These are phyloP conservation scores for Metschnikowia borealis DNA, from an alignment of 805 yeast species.

Conservation along the genomic window DNA sequence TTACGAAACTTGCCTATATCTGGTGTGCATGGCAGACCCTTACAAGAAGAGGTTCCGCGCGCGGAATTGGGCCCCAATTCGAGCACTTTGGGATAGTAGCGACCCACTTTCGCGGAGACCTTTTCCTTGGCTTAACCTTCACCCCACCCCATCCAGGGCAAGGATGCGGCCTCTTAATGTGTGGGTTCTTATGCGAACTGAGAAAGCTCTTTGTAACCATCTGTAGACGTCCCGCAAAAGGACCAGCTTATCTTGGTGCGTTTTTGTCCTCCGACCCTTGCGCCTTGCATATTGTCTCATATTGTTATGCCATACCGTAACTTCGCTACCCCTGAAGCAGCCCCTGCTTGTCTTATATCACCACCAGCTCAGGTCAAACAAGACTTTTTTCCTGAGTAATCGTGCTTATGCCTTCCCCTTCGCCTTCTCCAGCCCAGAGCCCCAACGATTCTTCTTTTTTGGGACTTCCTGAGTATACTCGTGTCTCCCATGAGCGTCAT, in stretches of 20 bases:
- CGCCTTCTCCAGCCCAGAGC: not conserved
- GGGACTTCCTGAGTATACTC: not conserved
- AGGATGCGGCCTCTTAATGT: not conserved
- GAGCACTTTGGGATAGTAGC: not conserved
- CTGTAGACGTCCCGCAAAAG: not conserved
- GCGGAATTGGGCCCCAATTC: not conserved
- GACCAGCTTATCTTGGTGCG: not conserved
- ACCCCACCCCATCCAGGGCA: not conserved
- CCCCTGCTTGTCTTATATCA: not conserved
- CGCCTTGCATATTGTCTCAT: conserved; percentile 3
- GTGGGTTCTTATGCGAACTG: not conserved
- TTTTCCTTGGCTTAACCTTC: not conserved
- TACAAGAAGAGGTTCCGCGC: not conserved
- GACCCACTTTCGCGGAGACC: not conserved
- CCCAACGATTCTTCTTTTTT: not conserved
- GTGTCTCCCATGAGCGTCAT: conserved; percentile 2
- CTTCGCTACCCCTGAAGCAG: not conserved
- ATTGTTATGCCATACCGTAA: conserved; percentile 2
- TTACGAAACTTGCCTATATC: not conserved
- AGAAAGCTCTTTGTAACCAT: not conserved
- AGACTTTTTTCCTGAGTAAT: not conserved
- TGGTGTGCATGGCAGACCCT: not conserved
- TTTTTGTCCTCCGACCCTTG: not conserved
- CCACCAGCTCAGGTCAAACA: not conserved
- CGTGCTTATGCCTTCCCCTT: not conserved